Base-by-base conservation (phyloP, 2,329 filamentous ascomycete species). In the Neoascochyta sp. region DNA sequence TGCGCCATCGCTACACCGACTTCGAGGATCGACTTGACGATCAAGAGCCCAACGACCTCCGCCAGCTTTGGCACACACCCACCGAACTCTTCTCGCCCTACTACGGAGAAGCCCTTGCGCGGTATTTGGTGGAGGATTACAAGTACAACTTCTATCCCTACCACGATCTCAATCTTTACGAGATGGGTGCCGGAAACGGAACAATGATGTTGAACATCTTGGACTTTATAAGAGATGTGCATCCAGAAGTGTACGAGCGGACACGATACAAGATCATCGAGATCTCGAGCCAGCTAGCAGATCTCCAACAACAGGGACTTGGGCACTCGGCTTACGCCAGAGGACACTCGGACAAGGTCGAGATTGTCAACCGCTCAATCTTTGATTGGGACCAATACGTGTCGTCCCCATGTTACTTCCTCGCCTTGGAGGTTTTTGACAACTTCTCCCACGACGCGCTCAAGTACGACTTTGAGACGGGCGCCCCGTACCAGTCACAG, bases 141-240 rank as follows among this genome's bases (percentile, higher is more conserved):
- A 88, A 92, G 60, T 78, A 95, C 60, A 86, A 86, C 24, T 78
- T 87, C 33, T 96, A 92, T 61, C 92, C 92, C 3, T 95, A 96
- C 70, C 82, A 95, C 65, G 92, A 98, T 65, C 76, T 98, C 29
- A 86, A 94, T 52, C 93, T 98, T 62, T 98, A 95, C 74, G 92
- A 98, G 63, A 94, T 98, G 84, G 92, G 92, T 29, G 92, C 92
- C 21, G 92, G 92, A 51, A 90, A 95, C 53, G 92, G 92, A 41
- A 98, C 93, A 0, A 76, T 98, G 58, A 98, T 98, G 92, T 75
- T 92, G 58, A 98, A 98, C 64, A 89, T 98, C 35, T 75, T 98
- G 40, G 90, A 98, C 70, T 95, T 93, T 64, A 94, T 98, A 61
- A 85, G 89, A 41, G 82, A 86, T 45, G 75, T 81, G 24, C 86